Base-by-base conservation (phyloP, 2,329 filamentous ascomycete species). In the Hirsutella thompsonii region DNA sequence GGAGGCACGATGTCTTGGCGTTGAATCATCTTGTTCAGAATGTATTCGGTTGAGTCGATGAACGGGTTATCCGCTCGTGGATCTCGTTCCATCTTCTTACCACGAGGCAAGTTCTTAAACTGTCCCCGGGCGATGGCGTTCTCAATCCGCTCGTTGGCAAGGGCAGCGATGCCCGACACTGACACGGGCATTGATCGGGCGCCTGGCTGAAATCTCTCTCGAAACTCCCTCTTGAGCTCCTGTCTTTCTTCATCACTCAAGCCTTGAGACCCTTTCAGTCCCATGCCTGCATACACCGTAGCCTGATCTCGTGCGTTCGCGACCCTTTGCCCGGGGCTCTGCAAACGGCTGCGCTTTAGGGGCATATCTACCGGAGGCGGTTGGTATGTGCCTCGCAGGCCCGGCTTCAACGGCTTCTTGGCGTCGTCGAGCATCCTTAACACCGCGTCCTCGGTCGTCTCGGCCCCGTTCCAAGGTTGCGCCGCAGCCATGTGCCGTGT, bases 1-100 rank as follows among this genome's bases (percentile, higher is more conserved):
- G 90, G 90, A 1, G 92, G 92, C 1, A 94, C 86, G 44, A 96
- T 85, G 18, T 94, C 89, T 60, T 98, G 92, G 44, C 83, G 82
- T 63, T 95, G 85, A 47, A 98, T 95, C 67, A 96, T 95, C 63
- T 93, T 92, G 63, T 98, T 96, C 82, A 96, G 83, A 52, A 96
- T 85, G 58, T 95, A 95, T 61, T 96, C 90, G 0, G 92, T 96
- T 0, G 90, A 96, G 55, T 96, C 87, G 43, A 96, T 77, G 54
- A 94, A 96, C 0, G 92, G 88, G 50, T 83, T 93, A 50, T 81
- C 82, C 1, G 85, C 83, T 48, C 85, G 79, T 39, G 84, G 67
- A 50, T 96, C 89, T n/a, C 82, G 67, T 57, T 89, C 76, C n/a
- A 90, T 70, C 5, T 78, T 80, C 50, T 82, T 82, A 0, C 90